These are phyloP conservation scores for Plasmodium blacklocki DNA, from an alignment of 169 alveolate genomes.

Conservation along the genomic window DNA sequence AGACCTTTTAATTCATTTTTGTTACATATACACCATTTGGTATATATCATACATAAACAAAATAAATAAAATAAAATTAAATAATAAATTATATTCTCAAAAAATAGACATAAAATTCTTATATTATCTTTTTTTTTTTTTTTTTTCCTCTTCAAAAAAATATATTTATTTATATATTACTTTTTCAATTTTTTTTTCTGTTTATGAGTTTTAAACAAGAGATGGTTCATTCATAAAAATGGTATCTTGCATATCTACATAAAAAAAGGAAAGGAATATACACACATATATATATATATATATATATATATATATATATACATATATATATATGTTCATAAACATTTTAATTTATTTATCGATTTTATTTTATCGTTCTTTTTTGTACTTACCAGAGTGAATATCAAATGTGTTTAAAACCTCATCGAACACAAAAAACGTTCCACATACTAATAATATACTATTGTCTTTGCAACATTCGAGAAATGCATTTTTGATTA, in stretches of 20 bases:
- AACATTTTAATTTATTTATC: background rate
- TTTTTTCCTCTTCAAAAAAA: background rate
- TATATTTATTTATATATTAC: background rate
- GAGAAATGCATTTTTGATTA: slow-evolving; percentile 77
- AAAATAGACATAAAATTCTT: too few species aligned
- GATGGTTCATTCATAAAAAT: slow-evolving; percentile 64
- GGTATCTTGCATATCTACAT: slow-evolving; percentile 48
- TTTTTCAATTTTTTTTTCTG: background rate
- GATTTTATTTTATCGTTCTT: background rate
- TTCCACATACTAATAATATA: slow-evolving; percentile 75
- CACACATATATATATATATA: background rate
- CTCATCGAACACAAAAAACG: slow-evolving; percentile 77
- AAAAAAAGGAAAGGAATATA: slow-evolving; percentile 3
- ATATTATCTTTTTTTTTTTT: background rate
- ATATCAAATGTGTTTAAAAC: slow-evolving; percentile 67
- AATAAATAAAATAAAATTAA: too few species aligned
- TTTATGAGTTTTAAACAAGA: slow-evolving; percentile 4
- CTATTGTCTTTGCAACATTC: slow-evolving; percentile 77
- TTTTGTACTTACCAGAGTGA: slow-evolving; percentile 18
- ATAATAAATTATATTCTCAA: too few species aligned
- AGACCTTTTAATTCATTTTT: too few species aligned
- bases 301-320: background rate
- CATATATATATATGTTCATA: background rate
- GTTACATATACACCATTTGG: too few species aligned
- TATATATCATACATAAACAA: too few species aligned